A percentile compares a stretch with the other conserved stretches of the same genome.
Evolutionary conservation across 305 asterid species (phyloP).

Genomic region (Fraxinus platypoda): DNA sequence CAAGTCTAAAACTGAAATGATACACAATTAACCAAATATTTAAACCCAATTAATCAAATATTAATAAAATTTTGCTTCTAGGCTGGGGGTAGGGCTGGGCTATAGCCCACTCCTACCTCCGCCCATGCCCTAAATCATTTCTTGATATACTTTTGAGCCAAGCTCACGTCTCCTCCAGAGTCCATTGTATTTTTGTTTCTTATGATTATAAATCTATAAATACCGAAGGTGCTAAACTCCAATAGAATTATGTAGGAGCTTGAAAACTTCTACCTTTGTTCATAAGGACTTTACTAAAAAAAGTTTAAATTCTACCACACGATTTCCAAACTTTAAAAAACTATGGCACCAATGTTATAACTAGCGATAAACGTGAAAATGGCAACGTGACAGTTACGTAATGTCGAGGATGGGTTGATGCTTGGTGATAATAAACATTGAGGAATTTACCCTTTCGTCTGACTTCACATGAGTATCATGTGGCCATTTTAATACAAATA

Average conservation of each 20-base stretch:
- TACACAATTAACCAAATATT: no score
- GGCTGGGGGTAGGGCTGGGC: no score
- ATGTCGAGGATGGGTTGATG: not conserved
- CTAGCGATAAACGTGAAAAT: not conserved
- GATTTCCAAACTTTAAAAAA: not conserved
- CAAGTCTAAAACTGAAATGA: no score
- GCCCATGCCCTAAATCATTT: no score
- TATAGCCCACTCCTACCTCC: no score
- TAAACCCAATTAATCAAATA: no score
- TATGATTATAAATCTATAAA: no score
- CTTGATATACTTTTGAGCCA: not conserved
- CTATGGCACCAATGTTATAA: not conserved
- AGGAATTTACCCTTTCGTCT: not conserved
- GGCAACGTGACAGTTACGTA: not conserved
- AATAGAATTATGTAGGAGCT: not conserved
- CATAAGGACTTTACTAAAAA: not conserved
- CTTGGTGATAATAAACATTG: not conserved
- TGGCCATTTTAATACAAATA: no score
- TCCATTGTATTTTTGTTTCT: no score
- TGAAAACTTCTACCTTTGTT: not conserved
- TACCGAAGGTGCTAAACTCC: not conserved
- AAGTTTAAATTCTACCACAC: not conserved
- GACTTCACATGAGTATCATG: not conserved
- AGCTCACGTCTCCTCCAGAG: not conserved
- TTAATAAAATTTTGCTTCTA: no score